Base-by-base conservation (phyloP, 2,329 filamentous ascomycete genomes). In the Penicillium occitanis region DNA sequence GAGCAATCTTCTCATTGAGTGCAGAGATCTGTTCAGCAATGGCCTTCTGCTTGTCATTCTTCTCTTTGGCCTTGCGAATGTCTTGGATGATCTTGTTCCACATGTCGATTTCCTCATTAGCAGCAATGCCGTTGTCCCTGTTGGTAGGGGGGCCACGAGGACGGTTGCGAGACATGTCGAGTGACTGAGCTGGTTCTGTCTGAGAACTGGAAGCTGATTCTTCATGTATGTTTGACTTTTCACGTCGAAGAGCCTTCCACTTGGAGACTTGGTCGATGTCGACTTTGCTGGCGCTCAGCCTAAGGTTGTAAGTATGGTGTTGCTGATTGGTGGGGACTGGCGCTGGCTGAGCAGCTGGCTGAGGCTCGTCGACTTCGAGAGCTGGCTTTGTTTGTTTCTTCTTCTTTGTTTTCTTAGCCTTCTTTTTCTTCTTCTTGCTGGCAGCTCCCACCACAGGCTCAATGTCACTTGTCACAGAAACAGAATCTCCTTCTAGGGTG, bases 61-160 rank as follows among this genome's bases (percentile, higher is more conserved):
- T 80, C 70, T 81, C 79, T 60, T 79, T 78, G 44, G 78, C 78
- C 68, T 80, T 80, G 66, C 74, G 73, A 50, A 81, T 72, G 67
- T 80, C 78, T 65, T 78, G 77, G 53, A 77, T 73, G 53, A 81
- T 80, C 68, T 77, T 77, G 67, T 79, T 80, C 78, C 78, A 81
- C 72, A 81, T 78, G 66, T 81, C 78, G 67, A 79, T 76, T 66
- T 81, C 79, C 71, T 81, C 79, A 61, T 79, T 80, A 37, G 77
- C 78, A 19, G 77, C 78, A n/a, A 77, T 73, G 28, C 78, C 78
- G 72, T 80, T 80, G 68, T 80, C 78, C 58, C 78, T 73, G 65
- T 76, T 75, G 46, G 72, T 67, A 11, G 75, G 75, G 58, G 75
- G 73, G 17, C 74, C 76, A 58, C 79, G 71, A 58, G 79, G 78